These are phyloP conservation scores for Chimonanthus praecox DNA, from an alignment of 164 flowering plant genomes.

Conservation along the genomic window DNA sequence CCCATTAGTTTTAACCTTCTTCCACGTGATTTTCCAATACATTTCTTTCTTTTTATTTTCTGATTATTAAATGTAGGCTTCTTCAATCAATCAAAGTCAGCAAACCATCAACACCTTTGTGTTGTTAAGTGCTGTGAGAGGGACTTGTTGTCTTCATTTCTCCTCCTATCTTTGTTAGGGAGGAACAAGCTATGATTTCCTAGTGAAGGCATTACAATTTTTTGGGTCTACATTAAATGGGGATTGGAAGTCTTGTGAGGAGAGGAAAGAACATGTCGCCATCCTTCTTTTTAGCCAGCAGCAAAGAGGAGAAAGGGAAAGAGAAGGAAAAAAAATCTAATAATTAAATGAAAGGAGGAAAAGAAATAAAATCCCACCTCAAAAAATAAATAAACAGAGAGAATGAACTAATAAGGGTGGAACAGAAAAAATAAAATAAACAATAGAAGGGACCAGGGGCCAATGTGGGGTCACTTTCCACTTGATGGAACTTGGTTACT, in stretches of 20 bases:
- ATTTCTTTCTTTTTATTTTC: too few relatives aligned
- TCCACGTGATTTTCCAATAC: slow-evolving; percentile 6
- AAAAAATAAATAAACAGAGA: background rate
- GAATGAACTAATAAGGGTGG: too few relatives aligned
- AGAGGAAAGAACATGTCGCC: slow-evolving; percentile 34
- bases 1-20: background rate
- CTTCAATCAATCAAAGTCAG: background rate
- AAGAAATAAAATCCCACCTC: background rate
- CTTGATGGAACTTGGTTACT: slow-evolving; percentile 18
- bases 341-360: background rate
- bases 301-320: background rate
- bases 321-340: background rate
- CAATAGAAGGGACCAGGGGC: slow-evolving; percentile 4
- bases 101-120: background rate
- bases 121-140: background rate
- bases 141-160: background rate
- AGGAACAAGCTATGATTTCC: background rate
- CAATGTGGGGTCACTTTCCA: slow-evolving; percentile 24
- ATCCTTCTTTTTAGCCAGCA: slow-evolving; percentile 11
- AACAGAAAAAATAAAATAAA: background rate
- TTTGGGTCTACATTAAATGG: slow-evolving; percentile 18
- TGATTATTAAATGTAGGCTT: background rate
- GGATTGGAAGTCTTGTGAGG: slow-evolving; percentile 29
- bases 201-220: background rate
- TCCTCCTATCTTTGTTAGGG: background rate